Evolutionary conservation across 306 rosid genomes (phyloP).

Genomic region (Sechiopsis laciniata): DNA sequence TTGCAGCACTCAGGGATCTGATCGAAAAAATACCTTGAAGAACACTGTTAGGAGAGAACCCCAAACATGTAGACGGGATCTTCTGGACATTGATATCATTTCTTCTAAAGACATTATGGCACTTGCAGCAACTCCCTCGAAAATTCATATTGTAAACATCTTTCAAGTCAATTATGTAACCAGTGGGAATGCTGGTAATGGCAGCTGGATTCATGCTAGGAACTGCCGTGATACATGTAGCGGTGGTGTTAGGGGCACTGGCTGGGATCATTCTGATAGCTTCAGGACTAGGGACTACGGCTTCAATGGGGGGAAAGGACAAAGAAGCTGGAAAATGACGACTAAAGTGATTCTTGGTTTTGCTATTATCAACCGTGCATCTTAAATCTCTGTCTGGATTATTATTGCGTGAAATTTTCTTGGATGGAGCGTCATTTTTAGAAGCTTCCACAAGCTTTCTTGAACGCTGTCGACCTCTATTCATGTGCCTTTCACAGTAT

Average conservation of each 20-base stretch:
- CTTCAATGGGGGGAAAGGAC: background rate
- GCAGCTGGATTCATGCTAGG: background rate
- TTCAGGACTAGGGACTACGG: conserved; percentile 11
- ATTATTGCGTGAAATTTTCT: conserved; percentile 25
- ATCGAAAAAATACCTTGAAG: conserved; percentile 46
- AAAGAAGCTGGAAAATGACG: conserved; percentile 23
- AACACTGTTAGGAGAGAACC: conserved; percentile 74
- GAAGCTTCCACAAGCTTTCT: conserved; percentile 95
- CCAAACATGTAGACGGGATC: conserved; percentile 34
- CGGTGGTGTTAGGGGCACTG: background rate
- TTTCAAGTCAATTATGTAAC: conserved; percentile 20
- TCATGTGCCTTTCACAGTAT: conserved; percentile 77
- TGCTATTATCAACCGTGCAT: background rate
- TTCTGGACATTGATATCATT: conserved; percentile 27
- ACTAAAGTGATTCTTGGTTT: conserved; percentile 22
- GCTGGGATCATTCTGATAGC: background rate
- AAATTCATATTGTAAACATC: conserved; percentile 26
- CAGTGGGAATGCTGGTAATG: conserved; percentile 16
- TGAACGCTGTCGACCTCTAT: conserved; percentile 92
- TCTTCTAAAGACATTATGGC: conserved; percentile 27
- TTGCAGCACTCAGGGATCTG: background rate
- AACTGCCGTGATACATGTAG: conserved; percentile 4
- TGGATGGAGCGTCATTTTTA: conserved; percentile 33
- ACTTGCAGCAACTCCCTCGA: conserved; percentile 18
- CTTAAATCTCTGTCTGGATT: too few relatives aligned